Base-by-base conservation (phyloP, 805 yeast genomes). In the Lachancea lanzarotensis region DNA sequence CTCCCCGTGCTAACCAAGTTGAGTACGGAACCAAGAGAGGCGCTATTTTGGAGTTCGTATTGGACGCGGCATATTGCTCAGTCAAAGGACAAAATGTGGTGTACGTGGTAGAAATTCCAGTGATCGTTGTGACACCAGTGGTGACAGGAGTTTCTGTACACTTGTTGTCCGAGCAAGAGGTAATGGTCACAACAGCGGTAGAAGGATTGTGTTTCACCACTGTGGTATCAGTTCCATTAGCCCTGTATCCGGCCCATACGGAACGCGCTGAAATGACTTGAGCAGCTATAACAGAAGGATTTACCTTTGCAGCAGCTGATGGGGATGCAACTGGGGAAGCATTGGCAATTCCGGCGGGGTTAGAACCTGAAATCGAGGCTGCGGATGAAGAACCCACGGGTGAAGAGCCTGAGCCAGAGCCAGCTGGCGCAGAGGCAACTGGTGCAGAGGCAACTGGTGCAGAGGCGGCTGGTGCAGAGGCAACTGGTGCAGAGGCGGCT, bases 121-220 rank as follows among this genome's bases (percentile, higher is more conserved):
- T 31, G 10, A 44, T 36, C 12, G 47, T 47, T 3, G 50, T 47
- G 11, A 47, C 41, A 5, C 45, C 50, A 11, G 50, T 47, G 13
- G 45, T 47, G 13, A 16, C 31, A 2, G 37, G 32, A 4, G 33
- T 22, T 35, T 47, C 50, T 3, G 45, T 37, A 26, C 50, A 47
- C 19, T 37, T 35, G 27, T 47, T 38, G 18, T 25, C 40, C 10
- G 40, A 37, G 32, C 40, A 37, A 12, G 40, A 37, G 9, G 40
- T 37, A 9, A 20, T 38, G 38, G 50, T 40, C n/a, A 47, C 40
- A 20, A 42, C 34, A 3, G 43, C 45, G 17, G 45, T 47, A 9
- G 50, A 40, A 3, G 30, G 13, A 13, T 5, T 6, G 15, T 29
- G 31, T 6, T 6, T 29, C 5, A 17, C 15, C 31, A 29, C 31